Evolutionary conservation across 257 asterid species (phyloP).

Genomic region (Cruciata laevipes): DNA sequence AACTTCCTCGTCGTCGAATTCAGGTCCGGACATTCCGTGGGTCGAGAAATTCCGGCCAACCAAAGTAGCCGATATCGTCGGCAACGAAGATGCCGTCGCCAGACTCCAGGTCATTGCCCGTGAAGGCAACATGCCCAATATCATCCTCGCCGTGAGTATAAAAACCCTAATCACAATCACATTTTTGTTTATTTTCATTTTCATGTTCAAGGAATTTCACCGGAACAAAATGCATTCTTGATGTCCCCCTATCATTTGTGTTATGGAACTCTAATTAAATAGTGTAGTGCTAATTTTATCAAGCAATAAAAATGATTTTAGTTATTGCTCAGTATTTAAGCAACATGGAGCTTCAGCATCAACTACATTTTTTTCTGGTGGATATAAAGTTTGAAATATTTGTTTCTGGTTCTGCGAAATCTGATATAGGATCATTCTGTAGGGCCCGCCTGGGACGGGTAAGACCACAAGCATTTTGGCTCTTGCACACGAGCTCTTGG

Average conservation of each 20-base stretch:
- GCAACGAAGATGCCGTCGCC: constrained; percentile 85
- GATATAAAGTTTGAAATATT: neutral
- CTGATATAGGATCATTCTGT: neutral
- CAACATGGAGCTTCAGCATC: no score
- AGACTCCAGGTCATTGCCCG: constrained; percentile 90
- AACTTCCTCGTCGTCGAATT: constrained; percentile 41
- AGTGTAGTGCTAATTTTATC: neutral
- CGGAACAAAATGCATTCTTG: neutral
- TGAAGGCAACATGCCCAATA: constrained; percentile 93
- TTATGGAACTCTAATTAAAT: neutral
- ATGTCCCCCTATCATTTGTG: neutral
- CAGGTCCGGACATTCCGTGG: constrained; percentile 87
- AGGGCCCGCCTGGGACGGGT: constrained; percentile 99
- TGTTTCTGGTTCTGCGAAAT: neutral
- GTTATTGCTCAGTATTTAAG: neutral
- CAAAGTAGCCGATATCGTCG: constrained; percentile 83
- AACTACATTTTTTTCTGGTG: neutral
- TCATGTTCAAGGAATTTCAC: neutral
- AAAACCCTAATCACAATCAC: neutral
- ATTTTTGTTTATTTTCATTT: neutral
- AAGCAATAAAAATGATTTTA: neutral
- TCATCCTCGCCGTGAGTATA: constrained; percentile 65
- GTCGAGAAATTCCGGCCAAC: constrained; percentile 85
- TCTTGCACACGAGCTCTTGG: constrained; percentile 92
- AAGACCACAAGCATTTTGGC: constrained; percentile 93